Evolutionary conservation across 441 rosid species (phyloP), one percentile per base, ranked within the genome.

Genomic region (Euphorbia corollata): DNA sequence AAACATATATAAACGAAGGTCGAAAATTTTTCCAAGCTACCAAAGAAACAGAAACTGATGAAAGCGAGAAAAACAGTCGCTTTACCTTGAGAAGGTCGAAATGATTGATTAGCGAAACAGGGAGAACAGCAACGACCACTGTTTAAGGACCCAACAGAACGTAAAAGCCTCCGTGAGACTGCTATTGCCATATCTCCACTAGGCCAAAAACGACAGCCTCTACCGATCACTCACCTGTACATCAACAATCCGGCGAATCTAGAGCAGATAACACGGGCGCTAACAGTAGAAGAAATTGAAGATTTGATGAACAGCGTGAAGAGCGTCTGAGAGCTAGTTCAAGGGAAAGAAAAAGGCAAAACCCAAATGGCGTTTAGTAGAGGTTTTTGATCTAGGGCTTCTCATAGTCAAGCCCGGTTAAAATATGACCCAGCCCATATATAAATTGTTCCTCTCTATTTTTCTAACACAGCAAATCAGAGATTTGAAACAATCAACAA

Each of bases 101-200:
- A 41, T 16, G 74, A 61, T 7, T 48, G 80, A 63, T 67, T 23
- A 6, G 53, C 0, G 12, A 59, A 30, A 54, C 45, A 73, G 4
- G 55, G 65, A 11, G 71, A 61, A 66, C 48, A 36, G 1, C n/a
- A 15, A 20, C 67, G 70, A 69, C 71, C 70, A 47, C 72, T 45
- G 20, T 70, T 73, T 15, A 79, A 75, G 0, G 80, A 77, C 22
- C 84, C 84, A 10, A 87, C 68, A 59, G 78, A 75, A 66, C 77
- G 80, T 5, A 80, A 8, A 56, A 85, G 16, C 74, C 80, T 79
- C 74, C 74, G 74, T 2, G 87, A 85, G 59, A 82, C 61, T 2
- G 83, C 74, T 53, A 81, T 71, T 58, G 90, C 91, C 96, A 85
- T 87, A 15, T 20, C 63, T 62, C 50, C 51, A 45, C 32, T 22